Percentiles rank a stretch among this genome's conserved stretches.
Conservation (phyloP, 176 grass and related monocot genomes). For the Pontederia crassipes region DNA sequence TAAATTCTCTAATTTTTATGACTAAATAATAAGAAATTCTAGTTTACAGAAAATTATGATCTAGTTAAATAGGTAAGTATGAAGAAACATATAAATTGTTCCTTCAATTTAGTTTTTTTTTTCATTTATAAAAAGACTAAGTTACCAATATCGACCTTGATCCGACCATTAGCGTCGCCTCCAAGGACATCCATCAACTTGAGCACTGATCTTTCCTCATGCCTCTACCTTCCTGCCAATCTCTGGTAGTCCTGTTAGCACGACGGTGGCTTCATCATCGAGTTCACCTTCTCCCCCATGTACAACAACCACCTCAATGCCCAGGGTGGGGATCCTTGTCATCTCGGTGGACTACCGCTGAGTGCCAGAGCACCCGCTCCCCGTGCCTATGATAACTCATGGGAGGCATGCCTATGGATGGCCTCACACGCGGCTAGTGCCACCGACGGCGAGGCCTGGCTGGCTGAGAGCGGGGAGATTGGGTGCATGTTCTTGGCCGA, state of each 20-base stretch:
- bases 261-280: slow-evolving; percentile 72
- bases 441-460: slow-evolving; percentile 50
- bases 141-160: too few relatives aligned
- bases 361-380: slow-evolving; percentile 57
- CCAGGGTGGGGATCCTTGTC: too few relatives aligned
- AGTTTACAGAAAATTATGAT: too few relatives aligned
- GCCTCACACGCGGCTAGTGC: background rate
- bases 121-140: too few relatives aligned
- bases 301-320: slow-evolving; percentile 81
- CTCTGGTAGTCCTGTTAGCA: slow-evolving; percentile 31
- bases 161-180: slow-evolving; percentile 14
- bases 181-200: slow-evolving; percentile 27
- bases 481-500: slow-evolving; percentile 47
- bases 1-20: too few relatives aligned
- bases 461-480: slow-evolving; percentile 35
- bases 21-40: too few relatives aligned
- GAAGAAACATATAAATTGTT: too few relatives aligned
- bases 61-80: too few relatives aligned
- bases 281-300: slow-evolving; percentile 65
- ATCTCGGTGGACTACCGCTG: too few relatives aligned
- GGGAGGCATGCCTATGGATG: slow-evolving; percentile 49
- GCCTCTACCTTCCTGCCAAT: slow-evolving; percentile 29
- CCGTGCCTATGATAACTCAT: slow-evolving; percentile 73
- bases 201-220: slow-evolving; percentile 5
- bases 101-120: too few relatives aligned